Conservation (phyloP, 352 stramenopile genomes). For the Phytophthora europaea region DNA sequence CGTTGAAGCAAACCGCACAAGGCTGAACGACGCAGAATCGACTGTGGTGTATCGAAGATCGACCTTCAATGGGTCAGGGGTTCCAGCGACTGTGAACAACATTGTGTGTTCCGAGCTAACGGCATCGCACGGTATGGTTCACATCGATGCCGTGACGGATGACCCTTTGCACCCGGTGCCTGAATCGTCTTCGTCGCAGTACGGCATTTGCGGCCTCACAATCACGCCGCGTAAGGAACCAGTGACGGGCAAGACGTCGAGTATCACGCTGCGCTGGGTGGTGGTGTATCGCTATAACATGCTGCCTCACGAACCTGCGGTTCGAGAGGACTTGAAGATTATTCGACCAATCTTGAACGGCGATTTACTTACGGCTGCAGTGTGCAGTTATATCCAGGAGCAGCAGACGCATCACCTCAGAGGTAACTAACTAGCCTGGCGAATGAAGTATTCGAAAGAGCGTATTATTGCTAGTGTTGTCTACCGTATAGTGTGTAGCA, state of each 20-base stretch:
- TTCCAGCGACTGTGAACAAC: conserved; percentile 36
- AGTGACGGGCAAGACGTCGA: conserved; percentile 17
- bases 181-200: conserved; percentile 20
- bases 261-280: conserved; percentile 34
- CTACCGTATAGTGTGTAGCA: too few species aligned
- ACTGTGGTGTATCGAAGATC: conserved; percentile 33
- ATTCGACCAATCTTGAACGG: conserved; percentile 45
- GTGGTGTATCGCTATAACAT: conserved; percentile 48
- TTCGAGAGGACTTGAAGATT: conserved; percentile 28
- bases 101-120: conserved; percentile 33
- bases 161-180: conserved; percentile 36
- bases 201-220: conserved; percentile 35
- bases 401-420: conserved; percentile 1
- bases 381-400: conserved; percentile 29
- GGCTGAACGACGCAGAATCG: conserved; percentile 27
- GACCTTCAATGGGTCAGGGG: conserved; percentile 26
- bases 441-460: too few species aligned
- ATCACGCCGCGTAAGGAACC: conserved; percentile 35
- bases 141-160: conserved; percentile 38
- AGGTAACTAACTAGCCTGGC: neutral
- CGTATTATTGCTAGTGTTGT: too few species aligned
- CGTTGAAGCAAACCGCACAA: conserved; percentile 22
- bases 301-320: conserved; percentile 28
- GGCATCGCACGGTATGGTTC: conserved; percentile 31
- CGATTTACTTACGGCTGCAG: conserved; percentile 26